Base-by-base conservation (phyloP, 2,329 filamentous ascomycete species). In the Leptodontidium sp. region DNA sequence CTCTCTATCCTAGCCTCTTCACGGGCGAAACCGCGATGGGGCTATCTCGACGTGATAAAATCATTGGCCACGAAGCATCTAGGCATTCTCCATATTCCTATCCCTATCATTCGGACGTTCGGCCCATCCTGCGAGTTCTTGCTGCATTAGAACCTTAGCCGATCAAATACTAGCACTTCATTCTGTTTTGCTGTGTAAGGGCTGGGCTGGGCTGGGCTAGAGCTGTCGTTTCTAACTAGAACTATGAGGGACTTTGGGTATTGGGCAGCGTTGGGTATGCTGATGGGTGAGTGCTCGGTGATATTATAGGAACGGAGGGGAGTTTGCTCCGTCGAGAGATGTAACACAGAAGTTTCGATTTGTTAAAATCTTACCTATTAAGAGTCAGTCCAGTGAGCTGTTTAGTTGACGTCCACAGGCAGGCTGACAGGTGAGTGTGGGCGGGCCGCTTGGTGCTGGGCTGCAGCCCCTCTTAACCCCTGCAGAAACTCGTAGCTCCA, bases 181-280 rank as follows among this genome's bases (percentile, higher is more conserved):
- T 47, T 12, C 15, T 7, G 43, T 40, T 53, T 62, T 26, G 6
- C 29, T 50, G 14, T 58, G 32, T 52, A 49, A 29, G 40, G 21
- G 21, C 52, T 58, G 59, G 26, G 40, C 52, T 50, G 59, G 21
- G 21, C 52, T 58, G 59, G 26, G 40, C 52, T 50, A 52, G 29
- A 43, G 43, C 21, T 69, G 49, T 65, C 58, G 59, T 35, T 21
- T 32, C 21, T 50, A 14, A 21, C n/a, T 6, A 32, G 29, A 32
- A 32, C 29, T 32, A 26, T 40, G 45, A 40, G 38, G 47, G 43
- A 58, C 9, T 24, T 29, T 29, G 24, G 26, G 55, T 17, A 32
- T 68, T 58, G 63, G 68, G 68, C 68, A 68, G 66, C 66, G 52
- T 67, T 68, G 66, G 66, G 68, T 66, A n/a, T 21, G 17, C 35